A percentile compares a stretch with the other conserved stretches of the same genome.
phyloP scores from a whole-genome alignment of 768 basidiomycete genomes.

The Megacollybia marginata region DNA sequence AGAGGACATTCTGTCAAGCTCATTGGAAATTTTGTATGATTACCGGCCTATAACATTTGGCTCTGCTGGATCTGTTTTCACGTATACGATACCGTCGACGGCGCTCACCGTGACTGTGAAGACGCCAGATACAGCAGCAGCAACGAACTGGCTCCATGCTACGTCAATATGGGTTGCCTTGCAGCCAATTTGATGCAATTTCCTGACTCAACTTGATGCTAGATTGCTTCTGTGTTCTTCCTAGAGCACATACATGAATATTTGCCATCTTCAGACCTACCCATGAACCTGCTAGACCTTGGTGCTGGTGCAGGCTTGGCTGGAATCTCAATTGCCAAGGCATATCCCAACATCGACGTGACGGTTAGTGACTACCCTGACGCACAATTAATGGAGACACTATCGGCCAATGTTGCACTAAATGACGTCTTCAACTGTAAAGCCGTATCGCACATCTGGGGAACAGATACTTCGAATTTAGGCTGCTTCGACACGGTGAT shows the following conservation, averaged over 20 bases:
- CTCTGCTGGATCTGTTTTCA: conserved; percentile 45
- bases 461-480: conserved; percentile 32
- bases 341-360: conserved; percentile 32
- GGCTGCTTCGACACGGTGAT: conserved; percentile 53
- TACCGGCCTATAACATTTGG: conserved; percentile 54
- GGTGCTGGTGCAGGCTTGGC: conserved; percentile 74
- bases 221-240: conserved; percentile 46
- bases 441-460: conserved; percentile 61
- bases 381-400: conserved; percentile 44
- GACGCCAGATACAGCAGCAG: conserved; percentile 58
- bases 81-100: conserved; percentile 26
- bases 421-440: conserved; percentile 42
- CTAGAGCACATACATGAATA: conserved; percentile 52
- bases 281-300: conserved; percentile 50
- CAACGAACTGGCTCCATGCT: conserved; percentile 74
- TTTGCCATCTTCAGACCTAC: conserved; percentile 18
- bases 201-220: too few relatives aligned
- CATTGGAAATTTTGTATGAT: conserved; percentile 56
- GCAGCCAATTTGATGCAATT: too few relatives aligned
- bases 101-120: conserved; percentile 32
- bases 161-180: conserved; percentile 60
- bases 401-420: conserved; percentile 46
- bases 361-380: conserved; percentile 71
- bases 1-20: conserved; percentile 63
- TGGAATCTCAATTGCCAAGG: conserved; percentile 56